Percentiles rank a stretch among this genome's conserved stretches.
phyloP scores from a whole-genome alignment of 2,329 filamentous ascomycete species.

The Raffaelea ambrosiae region DNA sequence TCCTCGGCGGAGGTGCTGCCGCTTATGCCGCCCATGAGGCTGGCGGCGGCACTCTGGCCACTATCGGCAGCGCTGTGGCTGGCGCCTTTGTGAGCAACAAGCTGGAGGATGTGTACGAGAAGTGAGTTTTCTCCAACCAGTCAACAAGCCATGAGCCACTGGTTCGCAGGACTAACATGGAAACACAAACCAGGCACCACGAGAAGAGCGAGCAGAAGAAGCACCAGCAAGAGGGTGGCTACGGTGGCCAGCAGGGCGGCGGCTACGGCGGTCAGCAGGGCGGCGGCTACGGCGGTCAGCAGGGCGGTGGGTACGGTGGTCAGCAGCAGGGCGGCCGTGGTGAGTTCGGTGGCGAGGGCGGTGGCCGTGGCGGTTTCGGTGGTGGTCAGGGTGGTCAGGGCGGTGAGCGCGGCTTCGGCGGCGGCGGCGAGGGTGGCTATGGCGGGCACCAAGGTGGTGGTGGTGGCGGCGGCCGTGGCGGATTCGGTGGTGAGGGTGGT shows the following conservation, averaged over 20 bases:
- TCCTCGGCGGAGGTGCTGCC: not conserved
- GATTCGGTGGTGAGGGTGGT: not conserved
- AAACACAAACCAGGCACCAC: not conserved
- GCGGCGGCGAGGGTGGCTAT: not conserved
- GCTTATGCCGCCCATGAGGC: not conserved
- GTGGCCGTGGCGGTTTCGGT: not conserved
- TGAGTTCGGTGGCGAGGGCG: not conserved
- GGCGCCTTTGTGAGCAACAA: not conserved
- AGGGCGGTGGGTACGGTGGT: too few relatives aligned
- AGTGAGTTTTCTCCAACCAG: not conserved
- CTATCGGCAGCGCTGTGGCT: not conserved
- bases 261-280: too few relatives aligned
- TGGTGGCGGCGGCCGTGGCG: not conserved
- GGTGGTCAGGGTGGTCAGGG: not conserved
- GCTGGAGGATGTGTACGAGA: not conserved
- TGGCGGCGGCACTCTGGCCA: not conserved
- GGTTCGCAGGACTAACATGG: too few relatives aligned
- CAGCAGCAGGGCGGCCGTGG: not conserved
- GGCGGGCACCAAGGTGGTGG: not conserved
- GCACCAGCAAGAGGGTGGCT: not conserved
- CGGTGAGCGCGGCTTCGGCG: not conserved
- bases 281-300: not conserved
- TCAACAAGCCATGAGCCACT: not conserved
- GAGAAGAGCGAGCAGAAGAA: not conserved
- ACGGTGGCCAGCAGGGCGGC: too few relatives aligned